phyloP scores from a whole-genome alignment of 129 eudicot species.

The Tagetes patula region DNA sequence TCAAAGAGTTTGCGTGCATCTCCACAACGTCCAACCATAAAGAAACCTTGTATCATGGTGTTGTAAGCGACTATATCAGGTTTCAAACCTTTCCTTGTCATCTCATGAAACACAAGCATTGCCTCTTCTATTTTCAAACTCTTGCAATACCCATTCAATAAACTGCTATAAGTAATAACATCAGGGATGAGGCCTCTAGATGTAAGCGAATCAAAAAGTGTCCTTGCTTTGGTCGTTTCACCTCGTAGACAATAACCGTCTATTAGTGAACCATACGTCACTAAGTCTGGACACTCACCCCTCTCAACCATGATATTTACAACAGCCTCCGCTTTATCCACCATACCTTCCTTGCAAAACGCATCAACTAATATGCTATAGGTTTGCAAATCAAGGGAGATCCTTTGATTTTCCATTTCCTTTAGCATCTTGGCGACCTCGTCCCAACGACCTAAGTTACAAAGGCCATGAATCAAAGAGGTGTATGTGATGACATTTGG shows the following conservation, averaged over 20 bases:
- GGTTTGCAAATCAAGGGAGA: background rate
- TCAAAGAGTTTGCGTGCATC: slow-evolving; percentile 10
- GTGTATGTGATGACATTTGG: background rate
- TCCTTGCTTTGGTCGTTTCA: background rate
- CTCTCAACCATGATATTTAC: background rate
- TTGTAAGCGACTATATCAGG: background rate
- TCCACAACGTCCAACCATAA: slow-evolving; percentile 12
- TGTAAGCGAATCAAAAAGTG: background rate
- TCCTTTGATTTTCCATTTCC: slow-evolving; percentile 3
- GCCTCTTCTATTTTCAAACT: background rate
- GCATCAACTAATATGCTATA: background rate
- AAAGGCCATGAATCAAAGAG: slow-evolving; percentile 20
- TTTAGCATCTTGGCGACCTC: slow-evolving; percentile 10
- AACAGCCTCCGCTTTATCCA: slow-evolving; percentile 7
- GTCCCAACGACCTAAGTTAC: slow-evolving; percentile 19
- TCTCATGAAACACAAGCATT: background rate
- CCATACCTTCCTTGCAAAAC: background rate
- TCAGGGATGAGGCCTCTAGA: background rate
- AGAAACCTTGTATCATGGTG: background rate
- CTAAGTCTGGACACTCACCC: background rate
- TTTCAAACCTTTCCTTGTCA: background rate
- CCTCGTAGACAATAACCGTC: background rate
- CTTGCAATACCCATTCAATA: background rate
- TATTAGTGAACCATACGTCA: background rate
- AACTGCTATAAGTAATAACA: background rate